Percentiles rank a stretch among this genome's conserved stretches.
Conservation (phyloP, 352 stramenopile species). For the Phytopythium vexans region DNA sequence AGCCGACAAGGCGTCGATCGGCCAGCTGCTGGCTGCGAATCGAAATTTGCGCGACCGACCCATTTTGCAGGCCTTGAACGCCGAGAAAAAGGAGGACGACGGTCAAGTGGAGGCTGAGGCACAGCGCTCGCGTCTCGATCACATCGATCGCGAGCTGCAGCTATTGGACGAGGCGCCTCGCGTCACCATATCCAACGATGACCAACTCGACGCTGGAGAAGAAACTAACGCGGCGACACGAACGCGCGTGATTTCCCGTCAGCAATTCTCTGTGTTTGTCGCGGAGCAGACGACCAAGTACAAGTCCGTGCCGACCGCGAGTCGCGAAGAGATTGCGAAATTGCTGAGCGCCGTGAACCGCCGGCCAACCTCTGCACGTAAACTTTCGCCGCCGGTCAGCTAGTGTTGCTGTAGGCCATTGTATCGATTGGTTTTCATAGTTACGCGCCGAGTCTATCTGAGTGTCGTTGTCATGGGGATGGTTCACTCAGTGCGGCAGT, state of each 20-base stretch:
- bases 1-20: conserved; percentile 38
- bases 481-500: conserved; percentile 6
- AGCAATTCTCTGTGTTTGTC: conserved; percentile 51
- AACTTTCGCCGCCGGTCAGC: conserved; percentile 2
- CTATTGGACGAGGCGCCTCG: conserved; percentile 44
- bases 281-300: conserved; percentile 32
- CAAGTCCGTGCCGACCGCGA: conserved; percentile 24
- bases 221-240: conserved; percentile 29
- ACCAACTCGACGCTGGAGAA: conserved; percentile 17
- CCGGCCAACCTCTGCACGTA: not conserved
- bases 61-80: conserved; percentile 22
- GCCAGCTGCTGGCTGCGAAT: conserved; percentile 40
- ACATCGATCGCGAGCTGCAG: conserved; percentile 53
- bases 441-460: not conserved
- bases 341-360: conserved; percentile 37
- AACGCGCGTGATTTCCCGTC: conserved; percentile 51
- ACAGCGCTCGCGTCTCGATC: conserved; percentile 38
- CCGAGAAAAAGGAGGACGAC: conserved; percentile 24
- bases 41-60: conserved; percentile 28
- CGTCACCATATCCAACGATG: conserved; percentile 43
- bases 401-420: not conserved
- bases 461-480: not conserved
- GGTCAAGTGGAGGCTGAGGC: conserved; percentile 41
- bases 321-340: conserved; percentile 37
- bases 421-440: not conserved